A percentile compares a stretch with the other conserved stretches of the same genome.
Conservation (phyloP, 148 eudicot species). For the Silene latifolia region DNA sequence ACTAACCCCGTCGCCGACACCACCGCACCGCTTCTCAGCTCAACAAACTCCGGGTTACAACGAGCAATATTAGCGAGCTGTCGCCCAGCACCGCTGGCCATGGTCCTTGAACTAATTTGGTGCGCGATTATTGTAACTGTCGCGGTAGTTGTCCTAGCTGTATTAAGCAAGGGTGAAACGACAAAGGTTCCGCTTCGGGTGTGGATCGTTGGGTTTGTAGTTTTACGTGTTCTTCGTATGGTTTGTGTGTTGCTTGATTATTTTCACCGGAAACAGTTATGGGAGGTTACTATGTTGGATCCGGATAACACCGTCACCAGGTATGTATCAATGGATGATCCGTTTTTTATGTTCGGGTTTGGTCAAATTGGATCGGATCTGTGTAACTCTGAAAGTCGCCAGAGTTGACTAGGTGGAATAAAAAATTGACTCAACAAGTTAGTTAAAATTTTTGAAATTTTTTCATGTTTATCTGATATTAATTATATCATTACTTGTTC, state of each 20-base stretch:
- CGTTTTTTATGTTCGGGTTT: too few relatives aligned
- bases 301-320: too few relatives aligned
- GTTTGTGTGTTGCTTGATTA: background rate
- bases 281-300: too few relatives aligned
- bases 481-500: too few relatives aligned
- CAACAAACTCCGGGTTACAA: background rate
- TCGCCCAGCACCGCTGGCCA: background rate
- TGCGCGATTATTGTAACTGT: constrained; percentile 1
- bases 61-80: background rate
- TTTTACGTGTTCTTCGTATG: constrained; percentile 6
- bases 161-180: constrained; percentile 3
- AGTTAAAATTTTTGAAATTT: too few relatives aligned
- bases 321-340: too few relatives aligned
- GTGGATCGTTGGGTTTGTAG: constrained; percentile 11
- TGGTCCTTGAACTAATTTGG: constrained; percentile 16
- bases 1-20: background rate
- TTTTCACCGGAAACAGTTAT: too few relatives aligned
- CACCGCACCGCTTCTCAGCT: background rate
- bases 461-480: too few relatives aligned
- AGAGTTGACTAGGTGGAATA: too few relatives aligned
- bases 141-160: background rate
- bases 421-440: too few relatives aligned
- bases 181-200: constrained; percentile 1
- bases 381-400: too few relatives aligned
- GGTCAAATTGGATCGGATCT: too few relatives aligned